These are phyloP conservation scores for Puccinellia tenuiflora DNA, from an alignment of 176 grass and related monocot genomes.

Conservation along the genomic window DNA sequence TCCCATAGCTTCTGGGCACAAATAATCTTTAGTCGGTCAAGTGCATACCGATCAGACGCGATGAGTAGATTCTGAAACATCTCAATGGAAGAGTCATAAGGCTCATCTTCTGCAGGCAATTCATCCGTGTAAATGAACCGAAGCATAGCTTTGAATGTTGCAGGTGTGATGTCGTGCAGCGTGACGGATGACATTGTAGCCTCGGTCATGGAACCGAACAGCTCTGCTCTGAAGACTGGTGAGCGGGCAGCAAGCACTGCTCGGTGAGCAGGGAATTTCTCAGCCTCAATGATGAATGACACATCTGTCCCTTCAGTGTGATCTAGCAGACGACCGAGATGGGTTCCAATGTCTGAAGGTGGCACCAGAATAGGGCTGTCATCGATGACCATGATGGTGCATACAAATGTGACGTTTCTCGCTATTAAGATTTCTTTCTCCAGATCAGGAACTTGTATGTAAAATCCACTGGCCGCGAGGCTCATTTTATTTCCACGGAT, in stretches of 20 bases:
- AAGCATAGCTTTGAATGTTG: slow-evolving; percentile 36
- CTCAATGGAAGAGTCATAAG: neutral
- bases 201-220: slow-evolving; percentile 25
- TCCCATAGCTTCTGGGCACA: neutral
- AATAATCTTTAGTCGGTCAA: slow-evolving; percentile 49
- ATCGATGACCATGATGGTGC: neutral
- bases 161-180: slow-evolving; percentile 3
- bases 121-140: slow-evolving; percentile 49
- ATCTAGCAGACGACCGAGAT: slow-evolving; percentile 32
- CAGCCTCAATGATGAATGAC: neutral
- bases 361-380: slow-evolving; percentile 20
- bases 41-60: slow-evolving; percentile 46
- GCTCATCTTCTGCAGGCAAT: neutral
- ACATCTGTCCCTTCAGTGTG: slow-evolving; percentile 5
- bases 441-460: too few relatives aligned
- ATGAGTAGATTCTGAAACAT: slow-evolving; percentile 5
- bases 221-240: slow-evolving; percentile 27
- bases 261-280: slow-evolving; percentile 22
- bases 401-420: slow-evolving; percentile 7
- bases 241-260: slow-evolving; percentile 25
- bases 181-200: neutral
- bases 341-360: neutral
- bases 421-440: neutral
- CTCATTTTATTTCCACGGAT: too few relatives aligned
- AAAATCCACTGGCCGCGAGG: too few relatives aligned